phyloP scores from a whole-genome alignment of 2,329 filamentous ascomycete genomes.

The Pseudogymnoascus sp. region DNA sequence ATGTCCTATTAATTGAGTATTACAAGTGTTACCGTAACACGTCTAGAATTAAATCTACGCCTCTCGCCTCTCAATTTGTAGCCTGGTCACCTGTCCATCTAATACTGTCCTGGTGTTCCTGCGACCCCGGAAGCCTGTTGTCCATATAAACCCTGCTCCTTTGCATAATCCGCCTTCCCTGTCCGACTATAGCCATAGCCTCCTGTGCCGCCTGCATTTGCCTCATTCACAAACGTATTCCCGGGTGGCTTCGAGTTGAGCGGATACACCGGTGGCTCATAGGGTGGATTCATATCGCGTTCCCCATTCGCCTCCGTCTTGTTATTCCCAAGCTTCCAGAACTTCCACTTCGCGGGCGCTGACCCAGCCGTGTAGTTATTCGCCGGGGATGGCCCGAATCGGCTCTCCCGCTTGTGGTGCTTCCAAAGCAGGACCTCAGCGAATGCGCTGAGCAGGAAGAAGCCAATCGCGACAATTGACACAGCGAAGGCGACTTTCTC shows the following conservation, averaged over 20 bases:
- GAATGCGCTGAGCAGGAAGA: constrained; percentile 66
- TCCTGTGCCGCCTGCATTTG: not conserved
- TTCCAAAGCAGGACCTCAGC: constrained; percentile 61
- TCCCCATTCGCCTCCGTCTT: not conserved
- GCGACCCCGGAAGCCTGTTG: not conserved
- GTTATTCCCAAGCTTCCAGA: constrained; percentile 1
- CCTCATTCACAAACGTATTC: not conserved
- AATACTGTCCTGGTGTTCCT: constrained; percentile 5
- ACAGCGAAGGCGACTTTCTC: constrained; percentile 72
- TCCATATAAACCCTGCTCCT: constrained; percentile 5
- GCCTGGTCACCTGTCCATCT: not conserved
- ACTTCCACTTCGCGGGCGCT: constrained; percentile 28
- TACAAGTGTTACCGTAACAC: not conserved
- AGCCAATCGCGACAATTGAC: constrained; percentile 65
- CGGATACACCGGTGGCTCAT: not conserved
- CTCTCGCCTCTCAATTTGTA: not conserved
- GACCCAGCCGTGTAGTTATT: constrained; percentile 62
- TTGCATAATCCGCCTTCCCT: not conserved
- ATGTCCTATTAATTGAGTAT: not conserved
- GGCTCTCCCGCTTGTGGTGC: constrained; percentile 67
- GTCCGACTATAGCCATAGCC: constrained; percentile 3
- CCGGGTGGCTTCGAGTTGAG: not conserved
- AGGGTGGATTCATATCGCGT: not conserved
- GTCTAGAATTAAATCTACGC: not conserved
- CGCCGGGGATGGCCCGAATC: constrained; percentile 55